Conservation (phyloP, 352 stramenopile species). For the Globisporangium camurandrum region DNA sequence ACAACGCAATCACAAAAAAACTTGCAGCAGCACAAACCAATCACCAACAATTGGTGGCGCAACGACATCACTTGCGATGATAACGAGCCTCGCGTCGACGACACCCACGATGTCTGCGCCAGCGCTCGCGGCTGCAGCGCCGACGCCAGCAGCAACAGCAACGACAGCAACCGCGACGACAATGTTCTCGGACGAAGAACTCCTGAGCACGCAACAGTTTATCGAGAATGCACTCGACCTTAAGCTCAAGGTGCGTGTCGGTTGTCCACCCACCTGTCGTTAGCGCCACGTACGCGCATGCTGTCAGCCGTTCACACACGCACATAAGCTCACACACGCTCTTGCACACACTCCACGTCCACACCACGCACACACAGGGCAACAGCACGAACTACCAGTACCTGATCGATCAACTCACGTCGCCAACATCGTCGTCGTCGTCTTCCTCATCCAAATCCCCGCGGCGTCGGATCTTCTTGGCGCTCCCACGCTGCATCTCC, state of each 20-base stretch:
- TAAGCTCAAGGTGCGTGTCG: conserved; percentile 49
- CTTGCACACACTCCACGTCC: not conserved
- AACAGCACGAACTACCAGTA: conserved; percentile 79
- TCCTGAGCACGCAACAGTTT: conserved; percentile 69
- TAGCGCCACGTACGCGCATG: not conserved
- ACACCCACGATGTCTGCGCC: too few relatives aligned
- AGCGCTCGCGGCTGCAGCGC: too few relatives aligned
- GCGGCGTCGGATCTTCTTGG: conserved; percentile 66
- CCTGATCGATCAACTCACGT: conserved; percentile 56
- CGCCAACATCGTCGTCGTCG: conserved; percentile 20
- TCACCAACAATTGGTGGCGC: too few relatives aligned
- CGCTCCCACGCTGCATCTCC: conserved; percentile 70
- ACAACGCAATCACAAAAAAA: too few relatives aligned
- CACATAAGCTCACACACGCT: not conserved
- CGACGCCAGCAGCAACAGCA: too few relatives aligned
- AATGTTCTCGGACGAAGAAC: conserved; percentile 34
- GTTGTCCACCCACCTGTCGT: not conserved
- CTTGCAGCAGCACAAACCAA: too few relatives aligned
- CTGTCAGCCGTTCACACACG: too few relatives aligned
- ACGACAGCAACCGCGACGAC: not conserved
- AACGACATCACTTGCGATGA: too few relatives aligned
- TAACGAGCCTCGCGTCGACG: too few relatives aligned
- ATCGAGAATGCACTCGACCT: conserved; percentile 81
- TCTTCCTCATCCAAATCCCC: too few relatives aligned
- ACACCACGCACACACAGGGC: conserved; percentile 22